These are phyloP conservation scores for Flaveria floridana DNA, from an alignment of 140 eudicot genomes.

Conservation along the genomic window DNA sequence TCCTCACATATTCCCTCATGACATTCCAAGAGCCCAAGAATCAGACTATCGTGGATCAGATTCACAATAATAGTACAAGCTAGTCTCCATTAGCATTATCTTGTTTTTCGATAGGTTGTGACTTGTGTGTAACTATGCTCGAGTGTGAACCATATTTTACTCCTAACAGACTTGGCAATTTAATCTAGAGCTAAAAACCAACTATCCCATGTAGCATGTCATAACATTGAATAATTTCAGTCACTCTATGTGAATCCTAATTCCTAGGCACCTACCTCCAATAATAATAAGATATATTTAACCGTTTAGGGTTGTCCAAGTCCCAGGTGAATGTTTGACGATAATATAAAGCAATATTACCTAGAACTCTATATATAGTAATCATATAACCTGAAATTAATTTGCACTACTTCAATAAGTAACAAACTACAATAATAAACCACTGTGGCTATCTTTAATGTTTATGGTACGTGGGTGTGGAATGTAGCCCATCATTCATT, in stretches of 20 bases:
- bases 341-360: not conserved
- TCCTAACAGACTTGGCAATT: not conserved
- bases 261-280: not conserved
- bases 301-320: not conserved
- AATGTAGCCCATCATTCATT: not conserved
- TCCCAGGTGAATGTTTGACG: not conserved
- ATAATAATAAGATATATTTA: conserved; percentile 5
- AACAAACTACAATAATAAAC: not conserved
- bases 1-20: not conserved
- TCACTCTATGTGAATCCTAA: not conserved
- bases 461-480: not conserved
- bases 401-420: not conserved
- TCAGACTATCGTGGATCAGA: not conserved
- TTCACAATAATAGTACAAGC: not conserved
- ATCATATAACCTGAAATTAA: not conserved
- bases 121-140: conserved; percentile 7
- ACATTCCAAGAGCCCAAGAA: conserved; percentile 9
- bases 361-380: not conserved
- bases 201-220: not conserved
- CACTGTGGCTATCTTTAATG: not conserved
- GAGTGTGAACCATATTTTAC: not conserved
- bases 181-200: not conserved
- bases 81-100: not conserved
- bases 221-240: not conserved
- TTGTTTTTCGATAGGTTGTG: not conserved